A percentile compares a stretch with the other conserved stretches of the same genome.
phyloP scores from a whole-genome alignment of 495 filamentous ascomycete genomes.

The Aspergillus cristatus region DNA sequence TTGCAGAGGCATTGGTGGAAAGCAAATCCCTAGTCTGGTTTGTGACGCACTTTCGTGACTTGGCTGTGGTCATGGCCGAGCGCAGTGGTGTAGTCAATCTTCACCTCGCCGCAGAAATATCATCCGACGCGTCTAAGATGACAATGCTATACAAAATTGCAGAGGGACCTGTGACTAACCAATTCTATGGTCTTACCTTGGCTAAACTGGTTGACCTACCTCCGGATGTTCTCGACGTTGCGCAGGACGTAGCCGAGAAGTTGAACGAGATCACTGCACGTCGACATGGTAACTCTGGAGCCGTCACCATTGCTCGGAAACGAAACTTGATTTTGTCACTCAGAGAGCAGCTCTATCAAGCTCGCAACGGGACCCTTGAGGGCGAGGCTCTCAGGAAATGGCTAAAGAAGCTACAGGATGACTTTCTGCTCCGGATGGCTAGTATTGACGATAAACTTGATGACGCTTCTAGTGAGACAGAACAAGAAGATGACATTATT shows the following conservation, averaged over 20 bases:
- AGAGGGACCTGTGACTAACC: constrained; percentile 57
- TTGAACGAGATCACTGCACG: constrained; percentile 45
- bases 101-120: constrained; percentile 58
- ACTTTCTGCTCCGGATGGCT: constrained; percentile 68
- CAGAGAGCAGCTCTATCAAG: constrained; percentile 65
- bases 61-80: constrained; percentile 66
- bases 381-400: constrained; percentile 52
- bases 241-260: constrained; percentile 51
- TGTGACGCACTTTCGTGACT: constrained; percentile 81
- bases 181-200: constrained; percentile 69
- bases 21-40: constrained; percentile 78
- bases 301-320: constrained; percentile 47
- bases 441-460: constrained; percentile 38
- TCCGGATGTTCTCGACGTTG: constrained; percentile 52
- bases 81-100: constrained; percentile 69
- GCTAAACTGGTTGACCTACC: constrained; percentile 71
- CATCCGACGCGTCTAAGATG: constrained; percentile 43
- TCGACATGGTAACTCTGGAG: constrained; percentile 47
- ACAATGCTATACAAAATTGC: constrained; percentile 80
- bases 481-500: constrained; percentile 1
- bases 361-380: constrained; percentile 58
- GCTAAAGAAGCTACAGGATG: constrained; percentile 61
- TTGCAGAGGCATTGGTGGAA: constrained; percentile 77
- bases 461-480: constrained; percentile 7
- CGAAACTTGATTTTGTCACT: constrained; percentile 67